Base-by-base conservation (phyloP, 331 rosid species). In the Dryas integrifolia region DNA sequence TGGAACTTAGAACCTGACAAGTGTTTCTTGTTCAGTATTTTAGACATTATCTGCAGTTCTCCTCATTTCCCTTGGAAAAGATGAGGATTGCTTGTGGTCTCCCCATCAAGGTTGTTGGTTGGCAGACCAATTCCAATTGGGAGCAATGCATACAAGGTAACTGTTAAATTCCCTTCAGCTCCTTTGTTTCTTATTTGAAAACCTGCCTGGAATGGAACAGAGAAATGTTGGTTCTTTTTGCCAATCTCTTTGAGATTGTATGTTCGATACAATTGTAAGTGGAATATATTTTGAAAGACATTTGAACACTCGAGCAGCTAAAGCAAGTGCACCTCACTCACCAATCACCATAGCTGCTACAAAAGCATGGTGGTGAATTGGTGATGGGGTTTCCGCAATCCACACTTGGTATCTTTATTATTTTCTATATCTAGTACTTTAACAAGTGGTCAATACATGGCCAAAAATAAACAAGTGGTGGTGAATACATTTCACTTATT, bases 1-100 rank as follows among this genome's bases (percentile, higher is more conserved):
- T 75, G 72, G 46, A 75, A 56, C 66, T 58, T 57, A 67, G 44
- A 58, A 46, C 40, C 7, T 12, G 57, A 30, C 57, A 45, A 57
- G 14, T 45, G 24, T n/a, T 57, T 16, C 45, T 24, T 71, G 44
- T 50, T 45, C 47, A 47, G 57, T 26, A 44, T 58, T 44, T 39
- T n/a, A 57, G 5, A 57, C 35, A 44, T 26, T 15, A n/a, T 69
- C 62, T n/a, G 62, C 61, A 16, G 18, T 12, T 65, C 38, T 9
- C 60, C 16, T 55, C 63, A 18, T 40, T 21, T 41, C 18, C 38
- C 52, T 6, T 39, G 15, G 55, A 26, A 26, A 18, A 35, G 18
- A 13, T 13, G 60, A 16, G 60, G 21, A 15, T 26, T 50, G 66
- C 67, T 6, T 10, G n/a, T 12, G 67, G 5, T 16, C 59, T 53